Base-by-base conservation (phyloP, 495 filamentous ascomycete genomes). In the Barbatosphaeria neglecta region DNA sequence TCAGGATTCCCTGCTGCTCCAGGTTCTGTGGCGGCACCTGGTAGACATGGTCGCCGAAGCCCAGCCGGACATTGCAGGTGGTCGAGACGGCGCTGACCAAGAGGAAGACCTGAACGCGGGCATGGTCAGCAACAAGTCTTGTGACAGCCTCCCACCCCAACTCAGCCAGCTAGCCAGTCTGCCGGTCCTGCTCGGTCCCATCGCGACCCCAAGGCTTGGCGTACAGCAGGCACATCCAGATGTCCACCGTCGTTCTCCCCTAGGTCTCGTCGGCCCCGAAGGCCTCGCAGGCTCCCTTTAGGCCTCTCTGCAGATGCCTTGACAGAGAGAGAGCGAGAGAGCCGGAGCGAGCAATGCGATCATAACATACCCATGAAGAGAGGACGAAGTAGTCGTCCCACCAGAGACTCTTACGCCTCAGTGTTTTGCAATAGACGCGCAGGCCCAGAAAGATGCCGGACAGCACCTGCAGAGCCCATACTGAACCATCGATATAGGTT, bases 341-440 rank as follows among this genome's bases (percentile, higher is more conserved):
- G 15, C 3, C n/a, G n/a, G n/a, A n/a, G n/a, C n/a, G n/a, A n/a
- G n/a, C n/a, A n/a, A n/a, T n/a, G n/a, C n/a, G n/a, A n/a, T n/a
- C n/a, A n/a, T n/a, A 15, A 50, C 52, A n/a, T 45, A 58, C 57
- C 60, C 60, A 63, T 3, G 55, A 22, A 5, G 35, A 40, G 17
- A 61, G 5, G 7, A 63, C 48, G 33, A 60, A 16, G 31, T 55
- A 40, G 35, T 64, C 62, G 22, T 62, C 61, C 51, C 51, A 60
- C 61, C 61, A 65, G 10, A 65, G 42, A 0, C 46, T 50, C 24
- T 55, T 31, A 18, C 50, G 44, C 24, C 47, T 50, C 7, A 54
- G 40, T 11, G 43, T 35, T 49, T 65, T 65, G 50, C 59, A 57
- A 47, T 59, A 65, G 13, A 65, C 28, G 10, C 62, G 54, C 1